Evolutionary conservation across 2,329 filamentous ascomycete genomes (phyloP), one percentile per base, ranked within the genome.

Genomic region (Penicillium rolfsii): DNA sequence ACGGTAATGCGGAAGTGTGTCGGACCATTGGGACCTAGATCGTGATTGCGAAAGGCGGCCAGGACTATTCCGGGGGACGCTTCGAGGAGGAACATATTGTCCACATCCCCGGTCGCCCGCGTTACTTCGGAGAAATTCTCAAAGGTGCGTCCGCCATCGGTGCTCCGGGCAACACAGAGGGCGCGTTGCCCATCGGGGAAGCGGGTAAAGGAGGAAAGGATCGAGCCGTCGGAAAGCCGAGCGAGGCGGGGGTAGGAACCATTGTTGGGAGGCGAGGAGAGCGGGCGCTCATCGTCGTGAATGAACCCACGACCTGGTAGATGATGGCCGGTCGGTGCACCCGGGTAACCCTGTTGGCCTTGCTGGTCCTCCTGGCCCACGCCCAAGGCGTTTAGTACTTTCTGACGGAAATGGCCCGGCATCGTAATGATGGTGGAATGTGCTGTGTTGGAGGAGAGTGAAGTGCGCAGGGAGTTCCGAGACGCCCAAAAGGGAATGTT

Each of bases 1-100:
- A 83, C 80, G 0, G 81, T 83, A 66, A 83, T 82, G 33, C 81
- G 80, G 69, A 80, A 83, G 67, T 81, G 75, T 5, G 75, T 76
- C 0, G 73, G 73, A 2, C 75, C 73, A 22, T 70, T 48, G 0
- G 73, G 73, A 2, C 74, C 78, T 4, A 75, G 67, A 43, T 78
- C 76, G 59, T 82, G 80, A 68, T 83, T 83, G 5, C 82, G 78
- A 68, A 83, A 83, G 0, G 82, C 81, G 0, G 77, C 81, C 0
- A 83, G 73, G 1, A 82, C 70, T 1, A 71, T 69, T 0, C 62
- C 64, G 0, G 74, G 70, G 0, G 71, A 67, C 1, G 78, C 73
- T 59, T 82, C 80, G 11, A 82, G 71, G 14, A 83, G 65, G 61
- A 79, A 82, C 36, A 78, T 73, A 67, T 83, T 84, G 68, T 83